These are phyloP conservation scores for Hymenoscyphus repandus DNA, from an alignment of 2,329 filamentous ascomycete species.

Conservation along the genomic window DNA sequence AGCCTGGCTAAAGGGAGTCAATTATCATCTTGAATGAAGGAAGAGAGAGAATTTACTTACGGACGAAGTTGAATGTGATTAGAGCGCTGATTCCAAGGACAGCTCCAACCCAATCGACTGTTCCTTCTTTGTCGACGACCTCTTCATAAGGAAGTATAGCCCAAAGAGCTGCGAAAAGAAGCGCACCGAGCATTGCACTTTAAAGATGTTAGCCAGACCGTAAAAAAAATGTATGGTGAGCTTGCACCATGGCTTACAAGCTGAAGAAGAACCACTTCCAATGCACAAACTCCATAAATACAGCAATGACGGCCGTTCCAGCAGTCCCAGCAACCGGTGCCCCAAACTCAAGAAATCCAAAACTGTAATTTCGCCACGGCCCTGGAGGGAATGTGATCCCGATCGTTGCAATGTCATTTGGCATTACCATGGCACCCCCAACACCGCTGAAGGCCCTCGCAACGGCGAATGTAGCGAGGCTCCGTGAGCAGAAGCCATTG, in stretches of 20 bases:
- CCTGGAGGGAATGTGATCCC: constrained; percentile 43
- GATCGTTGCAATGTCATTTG: constrained; percentile 46
- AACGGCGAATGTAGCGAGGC: constrained; percentile 38
- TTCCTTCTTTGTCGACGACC: constrained; percentile 31
- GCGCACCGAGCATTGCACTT: constrained; percentile 5
- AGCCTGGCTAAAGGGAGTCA: constrained; percentile 15
- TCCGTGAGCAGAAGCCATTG: constrained; percentile 40
- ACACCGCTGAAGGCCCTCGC: constrained; percentile 43
- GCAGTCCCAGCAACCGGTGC: constrained; percentile 40
- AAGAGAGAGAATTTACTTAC: constrained; percentile 36
- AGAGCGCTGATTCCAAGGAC: constrained; percentile 36
- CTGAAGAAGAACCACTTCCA: constrained; percentile 35
- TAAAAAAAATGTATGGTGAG: neutral
- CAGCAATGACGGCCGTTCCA: constrained; percentile 35
- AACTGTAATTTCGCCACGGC: constrained; percentile 36
- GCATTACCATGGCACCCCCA: constrained; percentile 44
- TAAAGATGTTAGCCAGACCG: neutral
- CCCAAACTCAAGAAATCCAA: constrained; percentile 41
- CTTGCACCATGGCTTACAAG: constrained; percentile 2
- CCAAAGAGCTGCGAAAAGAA: constrained; percentile 4
- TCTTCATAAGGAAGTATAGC: constrained; percentile 11
- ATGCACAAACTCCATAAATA: constrained; percentile 31
- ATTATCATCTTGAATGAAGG: too few species aligned
- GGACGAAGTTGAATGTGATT: constrained; percentile 46
- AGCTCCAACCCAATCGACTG: constrained; percentile 37